Conservation (phyloP, 768 basidiomycete genomes). For the Cystobasidium ongulense region DNA sequence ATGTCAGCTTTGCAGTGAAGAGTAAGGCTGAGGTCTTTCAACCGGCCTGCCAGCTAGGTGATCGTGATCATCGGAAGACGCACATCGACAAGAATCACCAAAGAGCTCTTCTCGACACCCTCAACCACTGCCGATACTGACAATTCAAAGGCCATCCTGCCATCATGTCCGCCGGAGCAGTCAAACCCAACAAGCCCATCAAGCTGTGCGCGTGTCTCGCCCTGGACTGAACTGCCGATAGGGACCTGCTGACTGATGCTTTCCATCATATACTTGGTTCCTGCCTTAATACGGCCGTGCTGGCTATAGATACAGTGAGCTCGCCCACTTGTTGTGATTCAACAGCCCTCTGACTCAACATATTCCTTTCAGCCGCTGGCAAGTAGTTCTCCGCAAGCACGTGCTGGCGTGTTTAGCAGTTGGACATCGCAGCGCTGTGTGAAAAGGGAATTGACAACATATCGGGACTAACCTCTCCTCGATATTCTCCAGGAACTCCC, state of each 20-base stretch:
- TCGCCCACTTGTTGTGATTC: neutral
- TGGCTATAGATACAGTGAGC: slow-evolving; percentile 14
- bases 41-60: too few relatives aligned
- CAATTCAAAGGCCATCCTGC: neutral
- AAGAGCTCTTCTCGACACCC: too few relatives aligned
- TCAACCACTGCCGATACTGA: too few relatives aligned
- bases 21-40: too few relatives aligned
- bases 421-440: neutral
- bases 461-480: neutral
- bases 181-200: slow-evolving; percentile 16
- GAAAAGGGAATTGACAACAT: neutral
- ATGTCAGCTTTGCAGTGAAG: too few relatives aligned
- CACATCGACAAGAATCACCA: too few relatives aligned
- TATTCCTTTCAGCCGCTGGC: neutral
- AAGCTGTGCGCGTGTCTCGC: slow-evolving; percentile 6
- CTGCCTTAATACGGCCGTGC: neutral
- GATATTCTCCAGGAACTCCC: neutral
- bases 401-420: neutral
- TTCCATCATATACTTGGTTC: neutral
- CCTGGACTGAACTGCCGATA: neutral
- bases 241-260: neutral
- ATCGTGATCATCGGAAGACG: too few relatives aligned
- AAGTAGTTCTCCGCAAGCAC: neutral
- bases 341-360: neutral
- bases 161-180: slow-evolving; percentile 12